Evolutionary conservation across 805 yeast genomes (phyloP).

Genomic region (Yarrowia sp.): DNA sequence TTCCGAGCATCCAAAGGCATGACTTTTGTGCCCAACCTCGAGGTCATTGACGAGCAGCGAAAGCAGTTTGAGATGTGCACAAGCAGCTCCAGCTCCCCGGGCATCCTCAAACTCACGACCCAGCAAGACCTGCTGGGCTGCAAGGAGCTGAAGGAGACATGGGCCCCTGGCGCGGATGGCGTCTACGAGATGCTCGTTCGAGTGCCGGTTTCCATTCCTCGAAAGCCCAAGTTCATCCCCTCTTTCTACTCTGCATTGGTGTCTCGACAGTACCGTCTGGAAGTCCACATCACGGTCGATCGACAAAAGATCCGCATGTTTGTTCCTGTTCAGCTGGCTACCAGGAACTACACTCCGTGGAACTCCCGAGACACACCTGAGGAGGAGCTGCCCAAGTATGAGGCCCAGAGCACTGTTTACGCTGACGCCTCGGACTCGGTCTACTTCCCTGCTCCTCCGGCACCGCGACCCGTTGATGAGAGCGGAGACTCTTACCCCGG

Average conservation of each 20-base stretch:
- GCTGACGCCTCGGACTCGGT: neutral
- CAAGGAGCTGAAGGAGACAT: constrained; percentile 4
- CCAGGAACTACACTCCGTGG: constrained; percentile 23
- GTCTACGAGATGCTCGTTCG: neutral
- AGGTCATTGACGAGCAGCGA: constrained; percentile 19
- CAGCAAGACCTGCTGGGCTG: constrained; percentile 16
- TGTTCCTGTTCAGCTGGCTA: constrained; percentile 23
- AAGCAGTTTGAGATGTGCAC: neutral
- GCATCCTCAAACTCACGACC: constrained; percentile 4
- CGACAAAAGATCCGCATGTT: constrained; percentile 8
- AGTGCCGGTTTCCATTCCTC: constrained; percentile 5
- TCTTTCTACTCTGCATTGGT: constrained; percentile 25
- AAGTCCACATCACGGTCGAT: constrained; percentile 7
- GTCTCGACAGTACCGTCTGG: constrained; percentile 23
- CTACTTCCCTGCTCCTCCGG: constrained; percentile 1
- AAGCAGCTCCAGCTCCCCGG: neutral
- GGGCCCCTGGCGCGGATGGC: neutral
- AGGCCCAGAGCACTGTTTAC: neutral
- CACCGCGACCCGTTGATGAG: neutral
- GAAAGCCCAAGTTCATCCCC: constrained; percentile 24
- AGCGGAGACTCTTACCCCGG: constrained; percentile 18
- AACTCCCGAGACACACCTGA: constrained; percentile 3
- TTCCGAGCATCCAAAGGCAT: constrained; percentile 19
- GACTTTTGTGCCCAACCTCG: constrained; percentile 22
- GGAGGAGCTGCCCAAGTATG: constrained; percentile 26